Base-by-base conservation (phyloP, 352 stramenopile genomes). In the Phytophthora brassicae region DNA sequence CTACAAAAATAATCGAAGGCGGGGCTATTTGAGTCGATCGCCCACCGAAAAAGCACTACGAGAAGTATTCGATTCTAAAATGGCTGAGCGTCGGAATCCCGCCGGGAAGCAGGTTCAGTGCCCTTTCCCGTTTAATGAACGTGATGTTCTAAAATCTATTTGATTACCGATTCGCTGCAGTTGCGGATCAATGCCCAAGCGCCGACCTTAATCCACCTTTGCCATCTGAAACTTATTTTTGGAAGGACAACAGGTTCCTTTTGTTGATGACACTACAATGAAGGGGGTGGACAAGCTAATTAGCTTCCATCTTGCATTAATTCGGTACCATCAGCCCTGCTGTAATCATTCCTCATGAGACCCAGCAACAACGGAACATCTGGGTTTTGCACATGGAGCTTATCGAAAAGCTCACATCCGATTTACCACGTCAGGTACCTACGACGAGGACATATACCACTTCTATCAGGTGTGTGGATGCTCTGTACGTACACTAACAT, bases 391-490 rank as follows among this genome's bases (percentile, higher is more conserved):
- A 8, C 26, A 52, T 16, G 24, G 13, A 24, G 24, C 26, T 1
- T 52, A 52, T 36, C 24, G 45, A 4, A 14, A 42, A 26, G 28
- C 45, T 17, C 14, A 52, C 4, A 24, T 52, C 22, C 45, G 24
- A 2, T 52, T 55, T 5, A 38, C 35, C n/a, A 47, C 17, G 6
- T 56, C 48, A 11, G 48, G 48, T 8, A 56, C 35, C 3, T 12
- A 56, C 22, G n/a, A 33, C 0, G 22, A 35, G 3, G 49, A 47
- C 2, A 47, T 47, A 22, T 56, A 47, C 14, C 26, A 28, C 2
- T 47, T 39, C 11, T 56, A 36, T 14, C 11, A 38, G 33, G 7
- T 20, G 49, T 19, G 9, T 56, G 22, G 49, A 56, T 28, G 49
- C 49, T 14, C 23, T 56, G 2, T 47, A 56, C 13, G 9, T 56